A percentile compares a stretch with the other conserved stretches of the same genome.
phyloP scores from a whole-genome alignment of 129 eudicot species.

The Apium graveolens region DNA sequence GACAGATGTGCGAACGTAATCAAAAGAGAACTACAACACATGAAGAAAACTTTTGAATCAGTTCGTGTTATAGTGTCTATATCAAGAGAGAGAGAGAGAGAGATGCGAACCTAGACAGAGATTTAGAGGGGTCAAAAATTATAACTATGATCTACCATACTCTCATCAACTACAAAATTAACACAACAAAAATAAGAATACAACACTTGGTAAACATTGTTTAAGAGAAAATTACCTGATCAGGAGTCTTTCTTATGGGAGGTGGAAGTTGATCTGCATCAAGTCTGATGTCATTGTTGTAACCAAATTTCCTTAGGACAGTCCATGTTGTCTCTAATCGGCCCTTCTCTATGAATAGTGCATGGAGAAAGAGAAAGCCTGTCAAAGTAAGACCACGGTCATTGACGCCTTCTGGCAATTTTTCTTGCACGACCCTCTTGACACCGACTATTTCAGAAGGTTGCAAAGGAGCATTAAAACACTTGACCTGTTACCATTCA shows the following conservation, averaged over 20 bases:
- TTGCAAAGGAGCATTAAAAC: conserved; percentile 96
- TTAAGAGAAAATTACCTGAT: conserved; percentile 49
- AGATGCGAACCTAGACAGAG: not conserved
- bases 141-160: not conserved
- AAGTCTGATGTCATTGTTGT: conserved; percentile 83
- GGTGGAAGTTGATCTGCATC: conserved; percentile 67
- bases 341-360: conserved; percentile 89
- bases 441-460: conserved; percentile 92
- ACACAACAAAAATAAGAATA: not conserved
- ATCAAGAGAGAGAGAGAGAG: not conserved
- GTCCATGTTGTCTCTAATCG: conserved; percentile 99
- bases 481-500: conserved; percentile 62
- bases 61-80: not conserved
- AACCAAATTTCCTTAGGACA: conserved; percentile 88
- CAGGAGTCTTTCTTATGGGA: conserved; percentile 65
- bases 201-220: not conserved
- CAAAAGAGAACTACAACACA: not conserved
- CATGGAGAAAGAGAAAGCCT: conserved; percentile 92
- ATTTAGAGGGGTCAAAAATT: not conserved
- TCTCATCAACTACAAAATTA: not conserved
- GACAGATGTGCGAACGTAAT: not conserved
- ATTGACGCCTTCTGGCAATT: conserved; percentile 81
- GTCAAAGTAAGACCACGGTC: conserved; percentile 85
- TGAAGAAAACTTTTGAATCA: not conserved
- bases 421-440: conserved; percentile 96